Conservation (phyloP, 1,284 basidiomycete species). For the Trametes hirsuta region DNA sequence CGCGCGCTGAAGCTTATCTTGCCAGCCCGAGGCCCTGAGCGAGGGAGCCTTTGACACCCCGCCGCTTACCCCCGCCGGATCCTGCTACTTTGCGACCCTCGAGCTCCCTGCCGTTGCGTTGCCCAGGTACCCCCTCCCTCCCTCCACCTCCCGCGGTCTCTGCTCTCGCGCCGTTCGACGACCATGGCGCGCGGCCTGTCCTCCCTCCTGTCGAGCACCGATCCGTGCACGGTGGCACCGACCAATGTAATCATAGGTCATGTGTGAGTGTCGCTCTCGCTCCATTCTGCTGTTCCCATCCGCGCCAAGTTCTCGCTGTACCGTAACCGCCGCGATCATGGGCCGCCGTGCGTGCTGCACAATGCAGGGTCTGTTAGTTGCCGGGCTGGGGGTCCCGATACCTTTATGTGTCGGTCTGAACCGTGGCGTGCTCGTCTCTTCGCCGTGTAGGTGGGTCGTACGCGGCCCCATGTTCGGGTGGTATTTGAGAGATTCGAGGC, state of each 20-base stretch:
- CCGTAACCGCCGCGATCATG: neutral
- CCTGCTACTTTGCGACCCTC: no score
- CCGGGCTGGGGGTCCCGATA: no score
- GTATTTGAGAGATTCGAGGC: no score
- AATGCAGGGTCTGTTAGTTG: no score
- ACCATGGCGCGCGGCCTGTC: slow-evolving; percentile 34
- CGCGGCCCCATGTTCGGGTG: neutral
- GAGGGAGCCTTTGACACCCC: neutral
- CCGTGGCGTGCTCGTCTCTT: no score
- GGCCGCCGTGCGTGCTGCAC: neutral
- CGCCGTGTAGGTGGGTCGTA: neutral
- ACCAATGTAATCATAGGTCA: slow-evolving; percentile 65
- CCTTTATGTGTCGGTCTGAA: no score
- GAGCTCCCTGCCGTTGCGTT: no score
- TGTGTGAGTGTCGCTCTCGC: slow-evolving; percentile 54
- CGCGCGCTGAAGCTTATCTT: slow-evolving; percentile 6
- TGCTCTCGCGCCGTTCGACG: neutral
- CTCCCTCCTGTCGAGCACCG: slow-evolving; percentile 29
- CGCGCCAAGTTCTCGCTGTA: neutral
- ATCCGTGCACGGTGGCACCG: slow-evolving; percentile 40
- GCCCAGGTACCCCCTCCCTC: no score
- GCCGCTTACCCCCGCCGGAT: neutral
- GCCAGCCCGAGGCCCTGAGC: neutral
- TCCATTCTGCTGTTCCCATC: slow-evolving; percentile 1
- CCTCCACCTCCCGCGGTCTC: slow-evolving; percentile 2